These are phyloP conservation scores for Myxozyma kluyveri DNA, from an alignment of 805 yeast species.

Conservation along the genomic window DNA sequence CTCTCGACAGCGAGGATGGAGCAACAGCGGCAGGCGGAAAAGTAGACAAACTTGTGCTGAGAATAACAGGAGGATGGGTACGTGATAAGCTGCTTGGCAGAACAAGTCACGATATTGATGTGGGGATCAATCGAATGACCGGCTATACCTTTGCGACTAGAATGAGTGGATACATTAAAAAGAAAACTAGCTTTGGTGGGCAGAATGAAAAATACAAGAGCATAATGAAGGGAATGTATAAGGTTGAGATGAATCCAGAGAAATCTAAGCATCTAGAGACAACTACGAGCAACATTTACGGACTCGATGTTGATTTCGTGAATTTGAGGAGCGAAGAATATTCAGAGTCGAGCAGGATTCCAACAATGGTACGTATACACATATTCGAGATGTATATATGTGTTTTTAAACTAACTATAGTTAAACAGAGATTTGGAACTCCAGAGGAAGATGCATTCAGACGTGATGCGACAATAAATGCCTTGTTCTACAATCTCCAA, in stretches of 20 bases:
- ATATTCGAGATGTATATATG: too few species aligned
- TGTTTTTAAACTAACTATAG: background rate
- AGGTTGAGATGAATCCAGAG: constrained; percentile 65
- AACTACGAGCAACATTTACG: constrained; percentile 83
- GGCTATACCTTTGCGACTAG: constrained; percentile 83
- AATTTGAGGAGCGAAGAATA: constrained; percentile 86
- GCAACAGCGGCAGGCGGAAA: too few species aligned
- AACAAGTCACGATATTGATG: constrained; percentile 82
- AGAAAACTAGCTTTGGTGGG: constrained; percentile 27
- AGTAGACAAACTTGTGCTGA: constrained; percentile 56
- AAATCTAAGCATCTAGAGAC: constrained; percentile 96
- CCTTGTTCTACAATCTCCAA: constrained; percentile 80
- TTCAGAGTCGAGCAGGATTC: constrained; percentile 81
- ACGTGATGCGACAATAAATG: constrained; percentile 93
- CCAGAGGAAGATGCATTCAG: constrained; percentile 88
- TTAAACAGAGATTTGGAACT: constrained; percentile 72
- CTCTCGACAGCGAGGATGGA: too few species aligned
- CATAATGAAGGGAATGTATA: constrained; percentile 25
- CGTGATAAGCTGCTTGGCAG: constrained; percentile 80
- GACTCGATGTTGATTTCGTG: constrained; percentile 88
- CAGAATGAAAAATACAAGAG: background rate
- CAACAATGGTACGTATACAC: constrained; percentile 41
- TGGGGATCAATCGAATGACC: constrained; percentile 78
- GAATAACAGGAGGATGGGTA: constrained; percentile 99
- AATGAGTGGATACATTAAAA: constrained; percentile 50